These are phyloP conservation scores for Dalbergia cultrata DNA, from an alignment of 306 rosid genomes.

Conservation along the genomic window DNA sequence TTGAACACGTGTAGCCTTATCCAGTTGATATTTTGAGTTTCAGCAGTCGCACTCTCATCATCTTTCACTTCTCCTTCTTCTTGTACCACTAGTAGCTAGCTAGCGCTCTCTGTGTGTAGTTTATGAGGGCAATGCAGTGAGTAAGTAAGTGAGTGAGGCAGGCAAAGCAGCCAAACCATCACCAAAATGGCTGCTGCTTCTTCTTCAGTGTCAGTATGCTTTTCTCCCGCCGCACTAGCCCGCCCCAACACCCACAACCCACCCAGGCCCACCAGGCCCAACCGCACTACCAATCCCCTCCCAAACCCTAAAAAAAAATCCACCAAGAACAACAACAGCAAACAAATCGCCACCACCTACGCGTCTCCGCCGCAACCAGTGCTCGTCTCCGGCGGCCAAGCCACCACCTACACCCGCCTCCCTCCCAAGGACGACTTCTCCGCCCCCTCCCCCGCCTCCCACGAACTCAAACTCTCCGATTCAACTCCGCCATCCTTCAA, in stretches of 20 bases:
- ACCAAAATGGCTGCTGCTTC: constrained; percentile 68
- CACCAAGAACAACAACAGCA: not conserved
- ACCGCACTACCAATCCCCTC: constrained; percentile 37
- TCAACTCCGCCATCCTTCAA: constrained; percentile 48
- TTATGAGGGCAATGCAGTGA: not conserved
- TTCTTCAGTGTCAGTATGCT: constrained; percentile 56
- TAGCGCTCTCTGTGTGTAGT: not conserved
- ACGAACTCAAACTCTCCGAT: constrained; percentile 82
- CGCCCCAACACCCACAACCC: constrained; percentile 62
- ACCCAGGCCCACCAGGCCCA: constrained; percentile 33
- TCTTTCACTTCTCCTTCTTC: no score
- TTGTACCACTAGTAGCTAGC: not conserved
- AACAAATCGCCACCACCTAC: constrained; percentile 36
- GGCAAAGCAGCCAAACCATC: no score
- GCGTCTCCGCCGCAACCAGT: constrained; percentile 49
- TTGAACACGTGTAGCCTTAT: constrained; percentile 45
- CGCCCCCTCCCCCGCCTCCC: constrained; percentile 45
- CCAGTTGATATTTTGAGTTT: not conserved
- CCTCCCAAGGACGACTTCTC: constrained; percentile 83
- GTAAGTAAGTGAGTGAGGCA: no score
- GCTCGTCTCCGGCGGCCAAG: constrained; percentile 66
- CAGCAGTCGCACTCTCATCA: no score
- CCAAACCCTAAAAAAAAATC: constrained; percentile 42
- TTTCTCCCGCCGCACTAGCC: constrained; percentile 62
- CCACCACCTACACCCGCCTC: constrained; percentile 86